Evolutionary conservation across 257 asterid species (phyloP).

Genomic region (Nicotiana benthamiana): DNA sequence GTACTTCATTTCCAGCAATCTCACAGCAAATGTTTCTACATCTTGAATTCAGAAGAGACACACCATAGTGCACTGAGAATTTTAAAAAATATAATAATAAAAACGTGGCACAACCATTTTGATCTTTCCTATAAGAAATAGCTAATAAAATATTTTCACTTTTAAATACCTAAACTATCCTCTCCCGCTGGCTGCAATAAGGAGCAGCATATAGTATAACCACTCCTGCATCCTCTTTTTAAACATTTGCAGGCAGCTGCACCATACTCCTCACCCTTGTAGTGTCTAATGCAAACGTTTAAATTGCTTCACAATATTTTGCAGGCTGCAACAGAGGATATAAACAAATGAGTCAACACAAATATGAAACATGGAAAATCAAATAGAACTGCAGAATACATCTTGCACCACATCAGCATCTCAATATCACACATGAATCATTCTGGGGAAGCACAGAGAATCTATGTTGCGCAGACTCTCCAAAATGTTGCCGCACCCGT

Average conservation of each 20-base stretch:
- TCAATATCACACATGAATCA: neutral
- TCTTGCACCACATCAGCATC: neutral
- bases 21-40: neutral
- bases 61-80: neutral
- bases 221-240: neutral
- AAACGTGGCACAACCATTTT: neutral
- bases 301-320: constrained; percentile 32
- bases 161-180: neutral
- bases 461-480: too few species aligned
- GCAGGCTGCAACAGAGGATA: constrained; percentile 37
- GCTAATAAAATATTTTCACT: neutral
- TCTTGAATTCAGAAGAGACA: neutral
- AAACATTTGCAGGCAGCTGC: neutral
- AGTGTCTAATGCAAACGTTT: neutral
- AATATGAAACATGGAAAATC: neutral
- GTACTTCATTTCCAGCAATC: neutral
- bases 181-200: neutral
- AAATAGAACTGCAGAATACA: neutral
- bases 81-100: neutral
- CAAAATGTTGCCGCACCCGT: too few species aligned
- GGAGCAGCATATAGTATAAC: neutral
- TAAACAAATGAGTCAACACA: neutral
- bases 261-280: constrained; percentile 1
- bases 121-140: neutral
- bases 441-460: neutral